phyloP scores from a whole-genome alignment of 768 basidiomycete species.

The Gloeopeniophorella convolvens region DNA sequence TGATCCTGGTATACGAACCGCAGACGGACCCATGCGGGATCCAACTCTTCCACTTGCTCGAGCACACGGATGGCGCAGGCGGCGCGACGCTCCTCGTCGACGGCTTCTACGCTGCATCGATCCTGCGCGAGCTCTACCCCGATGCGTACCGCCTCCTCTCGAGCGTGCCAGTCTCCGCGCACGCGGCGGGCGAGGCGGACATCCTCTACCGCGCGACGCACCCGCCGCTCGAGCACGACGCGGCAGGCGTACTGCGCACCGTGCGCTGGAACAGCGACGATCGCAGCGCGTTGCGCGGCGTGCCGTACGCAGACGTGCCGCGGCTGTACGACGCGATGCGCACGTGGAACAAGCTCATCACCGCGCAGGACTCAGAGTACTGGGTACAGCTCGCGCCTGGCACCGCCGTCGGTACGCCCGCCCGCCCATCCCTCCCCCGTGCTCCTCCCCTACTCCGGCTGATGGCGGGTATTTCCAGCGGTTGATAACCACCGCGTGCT shows the following conservation, averaged over 20 bases:
- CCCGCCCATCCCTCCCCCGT: neutral
- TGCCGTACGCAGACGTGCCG: slow-evolving; percentile 52
- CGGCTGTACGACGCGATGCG: slow-evolving; percentile 70
- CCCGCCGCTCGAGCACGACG: slow-evolving; percentile 68
- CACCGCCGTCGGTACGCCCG: slow-evolving; percentile 67
- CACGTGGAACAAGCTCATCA: slow-evolving; percentile 68
- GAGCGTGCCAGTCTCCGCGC: slow-evolving; percentile 62
- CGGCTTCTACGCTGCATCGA: slow-evolving; percentile 85
- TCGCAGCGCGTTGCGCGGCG: slow-evolving; percentile 66
- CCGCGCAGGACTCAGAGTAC: slow-evolving; percentile 78
- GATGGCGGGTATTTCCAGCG: too few relatives aligned
- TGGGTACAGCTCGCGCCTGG: slow-evolving; percentile 90
- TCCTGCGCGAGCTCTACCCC: slow-evolving; percentile 68
- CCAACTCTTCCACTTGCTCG: slow-evolving; percentile 91
- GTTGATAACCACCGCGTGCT: slow-evolving; percentile 91
- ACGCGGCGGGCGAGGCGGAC: slow-evolving; percentile 77
- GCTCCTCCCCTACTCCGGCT: neutral
- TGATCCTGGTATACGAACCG: too few relatives aligned
- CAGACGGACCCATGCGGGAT: slow-evolving; percentile 94
- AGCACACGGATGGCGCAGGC: slow-evolving; percentile 72
- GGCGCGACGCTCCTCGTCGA: slow-evolving; percentile 92
- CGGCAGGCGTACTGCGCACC: slow-evolving; percentile 54
- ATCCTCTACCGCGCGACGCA: slow-evolving; percentile 54
- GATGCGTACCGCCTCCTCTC: slow-evolving; percentile 65
- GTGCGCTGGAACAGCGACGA: slow-evolving; percentile 96